Percentiles rank a stretch among this genome's conserved stretches.
These are phyloP conservation scores for Nakazawaea laoshanensis DNA, from an alignment of 805 yeast species.

Conservation along the genomic window DNA sequence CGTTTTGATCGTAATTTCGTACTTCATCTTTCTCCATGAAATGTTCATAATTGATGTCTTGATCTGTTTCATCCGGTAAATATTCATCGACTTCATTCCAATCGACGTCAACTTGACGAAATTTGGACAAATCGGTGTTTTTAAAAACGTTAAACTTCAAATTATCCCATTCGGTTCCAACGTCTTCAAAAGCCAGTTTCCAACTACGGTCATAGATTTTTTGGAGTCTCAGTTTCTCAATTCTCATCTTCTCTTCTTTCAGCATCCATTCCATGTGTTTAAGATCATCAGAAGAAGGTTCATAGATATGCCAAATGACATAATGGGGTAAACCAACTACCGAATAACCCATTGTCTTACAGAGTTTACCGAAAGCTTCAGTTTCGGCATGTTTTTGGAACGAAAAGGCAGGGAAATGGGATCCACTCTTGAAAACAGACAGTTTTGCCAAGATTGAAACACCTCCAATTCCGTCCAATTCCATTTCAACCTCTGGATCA, in stretches of 20 bases:
- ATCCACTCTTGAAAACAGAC: conserved; percentile 74
- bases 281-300: conserved; percentile 85
- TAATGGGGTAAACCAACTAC: conserved; percentile 89
- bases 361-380: conserved; percentile 87
- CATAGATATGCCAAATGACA: conserved; percentile 91
- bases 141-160: conserved; percentile 67
- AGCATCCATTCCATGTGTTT: conserved; percentile 85
- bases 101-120: conserved; percentile 47
- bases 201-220: conserved; percentile 67
- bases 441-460: conserved; percentile 87
- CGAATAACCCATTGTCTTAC: conserved; percentile 75
- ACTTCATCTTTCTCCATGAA: conserved; percentile 13
- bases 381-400: conserved; percentile 94
- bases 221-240: conserved; percentile 56
- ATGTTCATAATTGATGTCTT: conserved; percentile 10
- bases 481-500: conserved; percentile 87
- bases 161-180: conserved; percentile 59
- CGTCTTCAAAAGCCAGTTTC: conserved; percentile 77
- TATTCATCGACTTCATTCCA: conserved; percentile 61
- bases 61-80: conserved; percentile 18
- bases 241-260: conserved; percentile 57
- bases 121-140: conserved; percentile 55
- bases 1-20: conserved; percentile 9
- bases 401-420: conserved; percentile 92
- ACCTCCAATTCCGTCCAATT: conserved; percentile 93